Conservation (phyloP, 2,329 filamentous ascomycete genomes). For the Dactylellina drechsleri region DNA sequence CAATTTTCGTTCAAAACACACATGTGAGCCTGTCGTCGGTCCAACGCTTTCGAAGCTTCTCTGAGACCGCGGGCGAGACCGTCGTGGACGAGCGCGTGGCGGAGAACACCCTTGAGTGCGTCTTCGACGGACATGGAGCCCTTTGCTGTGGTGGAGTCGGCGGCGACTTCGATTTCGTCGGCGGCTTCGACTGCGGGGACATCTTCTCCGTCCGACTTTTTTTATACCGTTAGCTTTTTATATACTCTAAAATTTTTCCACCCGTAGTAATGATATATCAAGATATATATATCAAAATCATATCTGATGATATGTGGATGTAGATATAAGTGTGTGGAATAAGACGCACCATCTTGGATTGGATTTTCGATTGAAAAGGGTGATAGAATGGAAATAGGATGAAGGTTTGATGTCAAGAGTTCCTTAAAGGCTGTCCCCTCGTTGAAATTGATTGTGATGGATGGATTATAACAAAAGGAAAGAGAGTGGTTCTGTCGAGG, state of each 20-base stretch:
- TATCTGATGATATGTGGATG: neutral
- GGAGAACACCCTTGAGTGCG: constrained; percentile 97
- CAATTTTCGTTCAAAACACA: constrained; percentile 99
- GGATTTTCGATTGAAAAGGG: constrained; percentile 5
- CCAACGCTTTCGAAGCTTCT: constrained; percentile 98
- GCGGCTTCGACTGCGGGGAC: constrained; percentile 75
- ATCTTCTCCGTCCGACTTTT: constrained; percentile 99
- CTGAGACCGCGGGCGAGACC: constrained; percentile 97
- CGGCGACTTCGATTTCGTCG: constrained; percentile 94
- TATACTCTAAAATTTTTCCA: no score
- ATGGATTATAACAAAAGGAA: constrained; percentile 1
- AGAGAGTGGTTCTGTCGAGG: constrained; percentile 19
- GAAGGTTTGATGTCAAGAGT: constrained; percentile 52
- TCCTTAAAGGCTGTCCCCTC: constrained; percentile 55
- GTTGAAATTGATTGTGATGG: neutral
- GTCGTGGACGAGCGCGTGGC: constrained; percentile 99
- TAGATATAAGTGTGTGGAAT: neutral
- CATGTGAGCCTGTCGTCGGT: constrained; percentile 99
- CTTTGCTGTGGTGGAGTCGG: constrained; percentile 80
- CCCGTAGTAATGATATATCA: constrained; percentile 32
- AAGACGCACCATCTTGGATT: constrained; percentile 43
- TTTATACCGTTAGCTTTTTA: no score
- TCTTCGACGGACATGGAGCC: constrained; percentile 98
- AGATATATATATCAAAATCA: neutral
- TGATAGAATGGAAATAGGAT: constrained; percentile 3